Base-by-base conservation (phyloP, 768 basidiomycete genomes). In the Mycena alexandri region DNA sequence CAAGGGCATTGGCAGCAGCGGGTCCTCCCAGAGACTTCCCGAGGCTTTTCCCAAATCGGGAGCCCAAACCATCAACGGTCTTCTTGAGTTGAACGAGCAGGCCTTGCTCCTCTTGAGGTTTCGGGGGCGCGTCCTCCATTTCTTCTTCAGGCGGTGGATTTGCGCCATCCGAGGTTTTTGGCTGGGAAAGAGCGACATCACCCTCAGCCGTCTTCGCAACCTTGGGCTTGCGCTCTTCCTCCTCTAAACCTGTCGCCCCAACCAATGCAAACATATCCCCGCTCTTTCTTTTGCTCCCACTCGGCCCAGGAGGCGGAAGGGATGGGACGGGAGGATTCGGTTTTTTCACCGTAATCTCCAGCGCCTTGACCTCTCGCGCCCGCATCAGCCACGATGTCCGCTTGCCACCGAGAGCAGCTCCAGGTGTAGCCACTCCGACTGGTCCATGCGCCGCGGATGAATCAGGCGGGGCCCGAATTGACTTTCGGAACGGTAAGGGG, bases 341-440 rank as follows among this genome's bases (percentile, higher is more conserved):
- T 57, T 81, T 85, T 75, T 78, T 86, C 63, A 71, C 72, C 13
- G 80, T 80, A n/a, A 80, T 81, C 73, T 93, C 93, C 73, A 88
- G 79, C 19, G 90, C 90, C 69, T 90, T 91, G 25, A 84, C 89
- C 73, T 92, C 91, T 41, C 92, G 84, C 16, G 90, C 93, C 72
- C 92, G 93, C 78, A 86, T 87, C 60, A 94, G 77, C 93, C 93
- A 94, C 4, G 93, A 94, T 11, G 91, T 91, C 36, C 93, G 87
- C 72, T 92, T 93, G 3, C 86, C 87, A 12, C 81, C 81, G 29
- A 77, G 75, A 22, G 79, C 73, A 6, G 78, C 76, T n/a, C 83
- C 80, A 43, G 84, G 82, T 3, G 83, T 84, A 17, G 79, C 79
- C 22, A 77, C 77, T 5, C 82, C 81, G 22, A 80, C 64, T 36